Evolutionary conservation across 2,329 filamentous ascomycete genomes (phyloP).

Genomic region (Paramyrothecium roridum): DNA sequence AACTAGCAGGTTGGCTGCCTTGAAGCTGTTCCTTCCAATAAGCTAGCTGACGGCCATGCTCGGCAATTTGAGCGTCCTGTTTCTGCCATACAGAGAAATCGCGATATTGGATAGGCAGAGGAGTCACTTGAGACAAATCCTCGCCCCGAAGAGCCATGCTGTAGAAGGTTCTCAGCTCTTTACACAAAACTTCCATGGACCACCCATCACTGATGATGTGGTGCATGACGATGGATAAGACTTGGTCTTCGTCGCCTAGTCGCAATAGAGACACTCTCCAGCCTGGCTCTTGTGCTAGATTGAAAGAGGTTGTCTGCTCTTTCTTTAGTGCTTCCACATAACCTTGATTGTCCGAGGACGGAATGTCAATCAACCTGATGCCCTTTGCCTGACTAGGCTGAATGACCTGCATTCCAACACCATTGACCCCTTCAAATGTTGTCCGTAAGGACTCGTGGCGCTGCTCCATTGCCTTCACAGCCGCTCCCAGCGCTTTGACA

Average conservation of each 20-base stretch:
- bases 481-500: constrained; percentile 1
- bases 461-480: constrained; percentile 7
- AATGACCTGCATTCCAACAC: constrained; percentile 4
- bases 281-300: constrained; percentile 5
- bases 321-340: background rate
- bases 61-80: constrained; percentile 2
- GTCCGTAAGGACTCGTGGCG: constrained; percentile 11
- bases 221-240: constrained; percentile 12
- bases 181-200: constrained; percentile 10
- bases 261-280: constrained; percentile 9
- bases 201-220: constrained; percentile 12
- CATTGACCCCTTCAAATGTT: constrained; percentile 4
- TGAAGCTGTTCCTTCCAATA: constrained; percentile 12
- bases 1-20: constrained; percentile 7
- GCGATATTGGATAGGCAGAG: constrained; percentile 16
- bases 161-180: constrained; percentile 7
- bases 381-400: background rate
- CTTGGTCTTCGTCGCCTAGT: constrained; percentile 4
- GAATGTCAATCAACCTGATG: constrained; percentile 1
- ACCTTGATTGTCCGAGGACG: background rate
- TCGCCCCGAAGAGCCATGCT: background rate
- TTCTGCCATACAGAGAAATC: constrained; percentile 15
- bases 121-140: constrained; percentile 6
- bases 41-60: constrained; percentile 9
- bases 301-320: constrained; percentile 5